Percentiles rank a stretch among this genome's conserved stretches.
Conservation (phyloP, 768 basidiomycete genomes). For the Pluteus cervinus region DNA sequence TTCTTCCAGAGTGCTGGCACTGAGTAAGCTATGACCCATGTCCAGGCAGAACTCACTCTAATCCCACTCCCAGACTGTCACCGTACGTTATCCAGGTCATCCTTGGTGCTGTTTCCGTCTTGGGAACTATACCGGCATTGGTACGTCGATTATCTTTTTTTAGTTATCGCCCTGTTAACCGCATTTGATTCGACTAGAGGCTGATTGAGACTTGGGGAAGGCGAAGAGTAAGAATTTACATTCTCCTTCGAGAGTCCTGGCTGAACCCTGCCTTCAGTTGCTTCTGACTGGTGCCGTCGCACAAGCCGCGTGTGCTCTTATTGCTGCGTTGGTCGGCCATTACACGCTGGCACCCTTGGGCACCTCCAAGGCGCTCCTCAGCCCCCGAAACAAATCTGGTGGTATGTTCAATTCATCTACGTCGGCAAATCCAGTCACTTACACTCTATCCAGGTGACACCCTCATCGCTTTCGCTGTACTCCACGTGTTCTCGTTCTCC, state of each 20-base stretch:
- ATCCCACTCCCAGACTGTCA: conserved; percentile 32
- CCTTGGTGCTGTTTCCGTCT: conserved; percentile 69
- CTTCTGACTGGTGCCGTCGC: conserved; percentile 58
- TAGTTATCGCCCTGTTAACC: background rate
- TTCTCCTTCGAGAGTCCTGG: no score
- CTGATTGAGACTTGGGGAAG: conserved; percentile 76
- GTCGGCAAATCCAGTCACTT: background rate
- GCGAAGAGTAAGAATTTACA: conserved; percentile 38
- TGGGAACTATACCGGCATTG: conserved; percentile 65
- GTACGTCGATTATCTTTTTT: conserved; percentile 20
- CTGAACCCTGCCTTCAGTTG: conserved; percentile 29
- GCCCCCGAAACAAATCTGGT: conserved; percentile 50
- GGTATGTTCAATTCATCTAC: conserved; percentile 16
- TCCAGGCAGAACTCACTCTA: background rate
- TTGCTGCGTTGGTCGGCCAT: conserved; percentile 70
- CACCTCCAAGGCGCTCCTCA: conserved; percentile 42
- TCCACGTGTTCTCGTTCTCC: conserved; percentile 67
- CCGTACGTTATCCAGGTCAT: conserved; percentile 75
- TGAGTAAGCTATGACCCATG: conserved; percentile 27
- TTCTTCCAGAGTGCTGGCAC: conserved; percentile 77
- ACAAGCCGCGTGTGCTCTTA: conserved; percentile 56
- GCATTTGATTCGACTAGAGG: conserved; percentile 19
- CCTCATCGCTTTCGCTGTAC: conserved; percentile 70
- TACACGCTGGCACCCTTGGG: conserved; percentile 50
- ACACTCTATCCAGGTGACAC: conserved; percentile 38